Base-by-base conservation (phyloP, 2,329 filamentous ascomycete species). In the Diplodia corticola region DNA sequence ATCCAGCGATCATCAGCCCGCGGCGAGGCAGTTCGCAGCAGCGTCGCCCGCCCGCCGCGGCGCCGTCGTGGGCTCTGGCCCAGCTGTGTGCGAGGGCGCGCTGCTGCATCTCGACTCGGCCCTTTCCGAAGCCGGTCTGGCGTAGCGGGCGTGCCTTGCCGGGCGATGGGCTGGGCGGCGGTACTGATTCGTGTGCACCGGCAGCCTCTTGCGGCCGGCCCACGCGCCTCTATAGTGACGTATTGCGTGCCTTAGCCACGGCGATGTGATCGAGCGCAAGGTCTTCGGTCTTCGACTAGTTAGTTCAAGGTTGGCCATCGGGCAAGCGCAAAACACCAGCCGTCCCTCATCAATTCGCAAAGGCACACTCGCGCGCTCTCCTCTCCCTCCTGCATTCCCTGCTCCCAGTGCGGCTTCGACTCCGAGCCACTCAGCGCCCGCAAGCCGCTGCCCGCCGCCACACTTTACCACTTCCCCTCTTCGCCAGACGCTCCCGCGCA, bases 81-180 rank as follows among this genome's bases (percentile, higher is more conserved):
- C n/a, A 12, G 51, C 51, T 30, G 51, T 26, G 46, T 53, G 48
- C 24, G 37, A 30, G 37, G 33, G 60, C 60, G 40, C 48, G 17
- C 60, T 63, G 59, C 59, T 48, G 35, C 46, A 13, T 37, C 48
- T 24, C 55, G 46, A 66, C 48, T 61, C 64, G 55, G 64, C 24
- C 64, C 53, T 65, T 60, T 60, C 54, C 54, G 53, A 59, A 61
- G 55, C 54, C 64, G 53, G 37, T 44, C 63, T 55, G 46, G 63
- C 63, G 44, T 49, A n/a, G 57, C 57, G 57, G 57, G 57, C 44
- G 40, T 61, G 48, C 57, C 57, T 46, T 61, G 57, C 57, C 57
- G 40, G 57, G 57, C 57, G n/a, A 44, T 61, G 57, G 44, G 33
- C 57, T 20, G 48, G 44, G 48, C 57, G 22, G 33, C 40, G 55